These are phyloP conservation scores for Cadophora sp. DNA, from an alignment of 2,329 filamentous ascomycete species.

Conservation along the genomic window DNA sequence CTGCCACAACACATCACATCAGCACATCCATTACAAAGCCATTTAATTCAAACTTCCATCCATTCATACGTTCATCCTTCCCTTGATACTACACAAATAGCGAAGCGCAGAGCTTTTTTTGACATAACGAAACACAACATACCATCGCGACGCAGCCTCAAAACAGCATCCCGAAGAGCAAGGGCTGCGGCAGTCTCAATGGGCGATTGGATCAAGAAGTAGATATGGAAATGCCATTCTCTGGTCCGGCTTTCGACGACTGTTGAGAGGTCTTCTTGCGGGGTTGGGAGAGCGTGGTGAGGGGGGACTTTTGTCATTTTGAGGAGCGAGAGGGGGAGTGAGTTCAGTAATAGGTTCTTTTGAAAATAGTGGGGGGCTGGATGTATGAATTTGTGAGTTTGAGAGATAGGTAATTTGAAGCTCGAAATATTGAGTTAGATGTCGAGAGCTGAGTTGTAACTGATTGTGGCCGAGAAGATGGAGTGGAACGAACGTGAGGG, in stretches of 20 bases:
- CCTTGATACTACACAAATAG: neutral
- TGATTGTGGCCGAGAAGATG: neutral
- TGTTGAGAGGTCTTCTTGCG: slow-evolving; percentile 19
- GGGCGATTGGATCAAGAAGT: slow-evolving; percentile 23
- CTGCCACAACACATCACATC: no score
- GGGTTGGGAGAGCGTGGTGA: neutral
- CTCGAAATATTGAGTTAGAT: neutral
- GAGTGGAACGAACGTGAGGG: neutral
- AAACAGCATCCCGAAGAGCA: slow-evolving; percentile 23
- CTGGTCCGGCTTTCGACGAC: slow-evolving; percentile 20
- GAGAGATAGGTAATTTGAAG: no score
- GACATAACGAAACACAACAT: neutral
- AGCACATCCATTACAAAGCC: no score
- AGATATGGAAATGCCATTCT: slow-evolving; percentile 26
- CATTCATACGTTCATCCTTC: no score
- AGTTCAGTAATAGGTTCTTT: neutral
- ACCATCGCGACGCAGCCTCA: slow-evolving; percentile 24
- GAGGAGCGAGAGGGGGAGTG: neutral
- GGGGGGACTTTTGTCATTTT: slow-evolving; percentile 19
- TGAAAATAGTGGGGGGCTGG: neutral
- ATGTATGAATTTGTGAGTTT: no score
- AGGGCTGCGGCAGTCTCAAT: slow-evolving; percentile 19
- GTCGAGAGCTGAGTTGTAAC: neutral
- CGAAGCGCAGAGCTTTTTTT: neutral
- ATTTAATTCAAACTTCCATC: no score